Evolutionary conservation across 768 basidiomycete species (phyloP), one percentile per base, ranked within the genome.

Genomic region (Kwoniella dendrophila): DNA sequence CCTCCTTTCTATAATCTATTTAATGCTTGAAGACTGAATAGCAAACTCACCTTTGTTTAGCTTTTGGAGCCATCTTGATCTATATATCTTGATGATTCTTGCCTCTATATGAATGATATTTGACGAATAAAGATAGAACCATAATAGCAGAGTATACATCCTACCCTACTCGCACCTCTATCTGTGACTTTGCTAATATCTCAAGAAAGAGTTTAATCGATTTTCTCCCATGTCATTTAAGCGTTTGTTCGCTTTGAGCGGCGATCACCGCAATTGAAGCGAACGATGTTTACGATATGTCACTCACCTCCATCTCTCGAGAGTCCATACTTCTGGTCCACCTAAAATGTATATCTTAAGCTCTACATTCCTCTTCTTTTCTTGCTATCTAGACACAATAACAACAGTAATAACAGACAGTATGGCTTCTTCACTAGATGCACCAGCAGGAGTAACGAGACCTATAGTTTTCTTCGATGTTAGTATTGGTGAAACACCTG

Each of bases 391-490:
- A 36, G 34, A n/a, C 49, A 30, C 51, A 4, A 20, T n/a, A 29
- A 12, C 33, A 10, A 24, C 20, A 32, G 29, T 4, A 33, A 58
- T 26, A 45, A 43, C 62, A 38, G n/a, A 29, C 51, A 59, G n/a
- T 8, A 71, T 71, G 66, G 63, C 66, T 1, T 62, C 66, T 5
- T 63, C 66, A 27, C 71, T 73, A 0, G 75, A 76, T 18, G 59
- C 74, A 11, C 74, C 77, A 38, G 59, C 72, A 30, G 77, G 77
- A 0, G 66, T 71, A 24, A 67, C 64, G 7, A 85, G 95, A 18
- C 95, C 96, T 0, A 82, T 99, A 48, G 93, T 96, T 58, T 99
- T 99, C 79, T 94, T 99, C 87, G 96, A 99, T 76, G 83, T 98
- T 63, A 86, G 90, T 50, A 97, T 99, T 50, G 96, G 96, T 44